phyloP scores from a whole-genome alignment of 2,329 filamentous ascomycete genomes.

The Diplodia intermedia region DNA sequence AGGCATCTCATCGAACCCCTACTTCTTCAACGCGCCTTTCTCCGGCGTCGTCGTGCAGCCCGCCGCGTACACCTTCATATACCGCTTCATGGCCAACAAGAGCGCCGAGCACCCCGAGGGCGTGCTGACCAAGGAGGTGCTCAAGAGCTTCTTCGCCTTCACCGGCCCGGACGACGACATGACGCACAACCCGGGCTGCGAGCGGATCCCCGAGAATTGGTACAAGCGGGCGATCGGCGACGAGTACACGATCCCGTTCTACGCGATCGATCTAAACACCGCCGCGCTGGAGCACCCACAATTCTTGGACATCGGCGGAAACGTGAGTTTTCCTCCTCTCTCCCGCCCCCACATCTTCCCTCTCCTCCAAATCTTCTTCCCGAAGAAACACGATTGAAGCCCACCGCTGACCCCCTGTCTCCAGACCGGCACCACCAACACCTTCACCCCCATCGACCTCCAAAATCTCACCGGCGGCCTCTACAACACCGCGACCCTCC shows the following conservation, averaged over 20 bases:
- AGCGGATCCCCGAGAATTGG: constrained; percentile 31
- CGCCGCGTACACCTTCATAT: constrained; percentile 42
- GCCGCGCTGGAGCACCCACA: constrained; percentile 41
- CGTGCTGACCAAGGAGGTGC: constrained; percentile 34
- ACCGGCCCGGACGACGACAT: constrained; percentile 14
- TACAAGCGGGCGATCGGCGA: constrained; percentile 19
- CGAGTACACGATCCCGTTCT: constrained; percentile 19
- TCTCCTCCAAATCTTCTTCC: not conserved
- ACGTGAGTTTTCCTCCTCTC: constrained; percentile 40
- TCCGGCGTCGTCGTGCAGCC: constrained; percentile 35
- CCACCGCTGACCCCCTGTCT: not conserved
- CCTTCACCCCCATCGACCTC: constrained; percentile 47
- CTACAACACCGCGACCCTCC: constrained; percentile 51
- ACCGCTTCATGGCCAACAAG: constrained; percentile 44
- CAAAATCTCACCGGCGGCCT: constrained; percentile 50
- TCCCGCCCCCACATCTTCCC: constrained; percentile 41
- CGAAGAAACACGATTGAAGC: not conserved
- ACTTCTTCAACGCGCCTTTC: constrained; percentile 25
- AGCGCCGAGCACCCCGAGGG: constrained; percentile 41
- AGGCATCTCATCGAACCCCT: constrained; percentile 7
- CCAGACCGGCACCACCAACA: constrained; percentile 35
- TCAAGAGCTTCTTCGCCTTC: constrained; percentile 28
- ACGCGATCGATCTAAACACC: constrained; percentile 3
- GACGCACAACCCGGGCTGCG: constrained; percentile 4
- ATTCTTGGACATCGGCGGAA: constrained; percentile 46